These are phyloP conservation scores for Sideroxylon spinosum DNA, from an alignment of 179 eudicot genomes.

Conservation along the genomic window DNA sequence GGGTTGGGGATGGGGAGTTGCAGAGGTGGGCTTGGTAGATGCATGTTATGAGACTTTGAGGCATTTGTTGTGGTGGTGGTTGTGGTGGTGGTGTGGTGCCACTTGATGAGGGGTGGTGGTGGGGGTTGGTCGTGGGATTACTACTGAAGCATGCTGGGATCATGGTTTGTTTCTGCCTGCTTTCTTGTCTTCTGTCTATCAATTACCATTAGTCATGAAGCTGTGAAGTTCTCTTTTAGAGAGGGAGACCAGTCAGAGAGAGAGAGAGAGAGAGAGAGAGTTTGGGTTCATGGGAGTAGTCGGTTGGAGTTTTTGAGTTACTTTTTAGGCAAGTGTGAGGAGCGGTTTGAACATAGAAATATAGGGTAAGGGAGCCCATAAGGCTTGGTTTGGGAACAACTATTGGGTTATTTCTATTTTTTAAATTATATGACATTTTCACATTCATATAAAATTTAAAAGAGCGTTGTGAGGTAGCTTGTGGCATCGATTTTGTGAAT, in stretches of 20 bases:
- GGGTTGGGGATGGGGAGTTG: slow-evolving; percentile 27
- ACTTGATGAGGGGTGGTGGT: not conserved
- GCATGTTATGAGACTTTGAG: slow-evolving; percentile 43
- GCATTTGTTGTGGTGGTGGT: not conserved
- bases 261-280: slow-evolving; percentile 9
- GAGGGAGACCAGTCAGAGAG: not conserved
- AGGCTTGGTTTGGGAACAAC: too few species aligned
- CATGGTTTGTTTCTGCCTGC: slow-evolving; percentile 19
- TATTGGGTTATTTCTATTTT: too few species aligned
- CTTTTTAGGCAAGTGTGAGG: too few species aligned
- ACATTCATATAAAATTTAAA: too few species aligned
- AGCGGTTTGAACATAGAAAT: too few species aligned
- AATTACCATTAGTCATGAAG: not conserved
- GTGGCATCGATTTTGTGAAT: too few species aligned
- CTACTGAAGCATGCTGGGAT: slow-evolving; percentile 55
- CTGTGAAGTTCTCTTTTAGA: not conserved
- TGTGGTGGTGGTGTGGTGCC: not conserved
- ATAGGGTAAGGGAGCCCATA: too few species aligned
- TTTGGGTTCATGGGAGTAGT: too few species aligned
- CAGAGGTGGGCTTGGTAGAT: slow-evolving; percentile 40
- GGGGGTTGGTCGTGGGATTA: slow-evolving; percentile 24
- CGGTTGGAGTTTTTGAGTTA: too few species aligned
- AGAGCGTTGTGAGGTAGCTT: too few species aligned
- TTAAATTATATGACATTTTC: too few species aligned
- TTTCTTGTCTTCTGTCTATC: not conserved